Conservation (phyloP, 1,284 basidiomycete species). For the Boletus sp. region DNA sequence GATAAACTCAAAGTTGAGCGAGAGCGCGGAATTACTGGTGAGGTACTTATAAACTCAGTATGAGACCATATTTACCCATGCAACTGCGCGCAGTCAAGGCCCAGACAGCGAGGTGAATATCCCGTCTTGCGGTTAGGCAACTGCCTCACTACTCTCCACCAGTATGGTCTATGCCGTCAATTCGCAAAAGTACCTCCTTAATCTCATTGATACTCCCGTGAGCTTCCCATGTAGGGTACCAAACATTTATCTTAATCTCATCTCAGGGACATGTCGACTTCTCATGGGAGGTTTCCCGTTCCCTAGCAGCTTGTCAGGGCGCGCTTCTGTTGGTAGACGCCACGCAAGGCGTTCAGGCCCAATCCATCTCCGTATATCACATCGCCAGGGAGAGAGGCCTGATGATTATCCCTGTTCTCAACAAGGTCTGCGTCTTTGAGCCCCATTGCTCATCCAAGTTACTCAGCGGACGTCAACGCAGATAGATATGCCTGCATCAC, state of each 20-base stretch:
- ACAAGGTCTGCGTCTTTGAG: constrained; percentile 62
- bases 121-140: not conserved
- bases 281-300: constrained; percentile 93
- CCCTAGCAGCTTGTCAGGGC: constrained; percentile 90
- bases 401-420: constrained; percentile 88
- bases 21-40: constrained; percentile 90
- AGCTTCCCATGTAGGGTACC: constrained; percentile 22
- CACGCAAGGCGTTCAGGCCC: constrained; percentile 96
- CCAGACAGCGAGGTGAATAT: constrained; percentile 75
- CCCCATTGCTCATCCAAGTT: not conserved
- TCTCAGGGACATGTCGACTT: constrained; percentile 90
- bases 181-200: constrained; percentile 72
- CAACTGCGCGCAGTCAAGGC: constrained; percentile 62
- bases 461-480: constrained; percentile 28
- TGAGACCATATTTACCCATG: constrained; percentile 5
- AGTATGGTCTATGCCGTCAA: constrained; percentile 74
- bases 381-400: constrained; percentile 81
- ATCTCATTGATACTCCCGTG: constrained; percentile 95
- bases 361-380: constrained; percentile 94
- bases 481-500: constrained; percentile 87
- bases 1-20: constrained; percentile 96
- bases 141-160: constrained; percentile 10
- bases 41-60: constrained; percentile 17
- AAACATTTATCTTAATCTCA: constrained; percentile 10
- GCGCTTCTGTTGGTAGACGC: constrained; percentile 91